Evolutionary conservation across 1,284 basidiomycete genomes (phyloP).

Genomic region (Pseudozyma thailandica): DNA sequence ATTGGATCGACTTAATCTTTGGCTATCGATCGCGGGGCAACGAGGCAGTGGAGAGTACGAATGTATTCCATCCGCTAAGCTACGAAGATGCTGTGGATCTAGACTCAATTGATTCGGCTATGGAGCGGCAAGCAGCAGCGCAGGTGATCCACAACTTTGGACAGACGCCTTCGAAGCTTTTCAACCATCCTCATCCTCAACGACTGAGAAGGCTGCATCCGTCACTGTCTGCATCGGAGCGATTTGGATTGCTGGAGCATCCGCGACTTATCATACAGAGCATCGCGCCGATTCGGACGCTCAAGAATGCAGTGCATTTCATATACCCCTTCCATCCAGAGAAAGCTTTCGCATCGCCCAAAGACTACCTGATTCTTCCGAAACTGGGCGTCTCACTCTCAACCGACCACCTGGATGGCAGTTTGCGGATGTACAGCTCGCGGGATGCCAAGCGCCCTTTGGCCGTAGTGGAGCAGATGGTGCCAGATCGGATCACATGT

Average conservation of each 20-base stretch:
- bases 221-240: slow-evolving; percentile 21
- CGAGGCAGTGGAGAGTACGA: slow-evolving; percentile 73
- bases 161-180: slow-evolving; percentile 73
- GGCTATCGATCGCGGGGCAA: slow-evolving; percentile 59
- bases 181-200: slow-evolving; percentile 81
- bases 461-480: slow-evolving; percentile 71
- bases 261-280: slow-evolving; percentile 67
- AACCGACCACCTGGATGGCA: slow-evolving; percentile 74
- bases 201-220: slow-evolving; percentile 71
- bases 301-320: slow-evolving; percentile 71
- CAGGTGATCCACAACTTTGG: slow-evolving; percentile 92
- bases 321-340: slow-evolving; percentile 74
- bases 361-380: slow-evolving; percentile 75
- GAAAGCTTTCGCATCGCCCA: slow-evolving; percentile 75
- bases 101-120: slow-evolving; percentile 81
- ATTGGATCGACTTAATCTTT: slow-evolving; percentile 85
- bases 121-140: slow-evolving; percentile 89
- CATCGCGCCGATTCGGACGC: slow-evolving; percentile 39
- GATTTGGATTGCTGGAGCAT: slow-evolving; percentile 83
- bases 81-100: slow-evolving; percentile 76
- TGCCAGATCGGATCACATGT: slow-evolving; percentile 69
- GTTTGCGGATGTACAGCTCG: slow-evolving; percentile 71
- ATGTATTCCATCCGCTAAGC: slow-evolving; percentile 92
- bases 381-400: slow-evolving; percentile 74
- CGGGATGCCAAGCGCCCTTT: slow-evolving; percentile 71